These are phyloP conservation scores for Hypholoma sublateritium DNA, from an alignment of 768 basidiomycete species.

Conservation along the genomic window DNA sequence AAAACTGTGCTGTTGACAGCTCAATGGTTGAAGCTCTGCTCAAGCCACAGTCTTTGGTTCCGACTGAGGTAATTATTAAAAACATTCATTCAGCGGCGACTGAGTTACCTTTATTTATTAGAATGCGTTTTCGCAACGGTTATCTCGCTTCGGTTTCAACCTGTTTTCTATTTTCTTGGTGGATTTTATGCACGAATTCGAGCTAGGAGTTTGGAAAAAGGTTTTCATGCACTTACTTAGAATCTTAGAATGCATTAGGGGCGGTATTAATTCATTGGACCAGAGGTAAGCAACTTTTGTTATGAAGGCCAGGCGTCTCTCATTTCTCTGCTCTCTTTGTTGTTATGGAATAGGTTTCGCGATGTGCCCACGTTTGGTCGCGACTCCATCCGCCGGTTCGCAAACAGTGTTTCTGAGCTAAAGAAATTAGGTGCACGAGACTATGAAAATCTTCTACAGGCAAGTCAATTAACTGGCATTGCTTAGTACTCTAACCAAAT, in stretches of 20 bases:
- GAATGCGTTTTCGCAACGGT: background rate
- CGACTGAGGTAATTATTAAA: too few species aligned
- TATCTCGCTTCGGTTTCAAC: constrained; percentile 21
- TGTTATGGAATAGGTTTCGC: constrained; percentile 11
- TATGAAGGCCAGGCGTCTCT: too few species aligned
- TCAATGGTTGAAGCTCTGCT: too few species aligned
- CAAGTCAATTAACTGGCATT: background rate
- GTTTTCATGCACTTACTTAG: constrained; percentile 34
- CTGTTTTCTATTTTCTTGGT: constrained; percentile 28
- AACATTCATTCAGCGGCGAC: too few species aligned
- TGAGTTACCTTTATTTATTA: background rate
- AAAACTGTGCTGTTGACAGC: too few species aligned
- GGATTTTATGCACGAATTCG: constrained; percentile 40
- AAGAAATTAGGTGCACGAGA: constrained; percentile 27
- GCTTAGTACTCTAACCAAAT: too few species aligned
- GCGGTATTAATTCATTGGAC: too few species aligned
- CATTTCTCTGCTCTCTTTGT: too few species aligned
- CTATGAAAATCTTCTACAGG: constrained; percentile 35
- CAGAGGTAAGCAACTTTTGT: too few species aligned
- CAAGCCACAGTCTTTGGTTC: too few species aligned
- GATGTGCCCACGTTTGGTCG: constrained; percentile 14
- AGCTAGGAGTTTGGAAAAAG: constrained; percentile 38
- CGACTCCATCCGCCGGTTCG: constrained; percentile 24
- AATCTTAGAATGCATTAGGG: constrained; percentile 21
- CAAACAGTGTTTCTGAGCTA: constrained; percentile 23